A percentile compares a stretch with the other conserved stretches of the same genome.
phyloP scores from a whole-genome alignment of 2,329 filamentous ascomycete genomes.

The Ophiostoma tasmaniense region DNA sequence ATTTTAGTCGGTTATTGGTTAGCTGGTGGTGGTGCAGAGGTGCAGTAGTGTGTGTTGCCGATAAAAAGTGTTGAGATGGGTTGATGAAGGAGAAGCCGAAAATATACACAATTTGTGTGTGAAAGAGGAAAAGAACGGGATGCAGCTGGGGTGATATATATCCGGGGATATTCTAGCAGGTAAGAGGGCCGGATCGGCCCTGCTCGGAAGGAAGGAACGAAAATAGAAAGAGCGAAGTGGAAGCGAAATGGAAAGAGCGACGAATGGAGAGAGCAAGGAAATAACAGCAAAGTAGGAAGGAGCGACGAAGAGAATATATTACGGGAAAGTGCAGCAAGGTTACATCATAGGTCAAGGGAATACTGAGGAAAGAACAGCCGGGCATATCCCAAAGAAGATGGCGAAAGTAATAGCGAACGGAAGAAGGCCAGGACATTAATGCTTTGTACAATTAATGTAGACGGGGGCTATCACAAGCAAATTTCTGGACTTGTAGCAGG shows the following conservation, averaged over 20 bases:
- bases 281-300: not conserved
- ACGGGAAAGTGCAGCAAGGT: not conserved
- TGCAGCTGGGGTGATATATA: not conserved
- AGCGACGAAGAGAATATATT: not conserved
- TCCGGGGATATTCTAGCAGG: too few relatives aligned
- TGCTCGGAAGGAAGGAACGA: not conserved
- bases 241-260: not conserved
- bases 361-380: not conserved
- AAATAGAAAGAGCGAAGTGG: not conserved
- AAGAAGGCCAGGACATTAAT: not conserved
- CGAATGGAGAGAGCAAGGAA: not conserved
- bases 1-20: not conserved
- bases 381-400: not conserved
- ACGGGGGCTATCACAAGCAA: not conserved
- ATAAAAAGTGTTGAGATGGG: not conserved
- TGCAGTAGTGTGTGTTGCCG: not conserved
- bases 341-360: not conserved
- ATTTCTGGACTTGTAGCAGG: not conserved
- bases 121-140: not conserved
- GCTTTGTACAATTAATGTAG: too few relatives aligned
- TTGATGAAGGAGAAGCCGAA: not conserved
- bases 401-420: slow-evolving; percentile 1
- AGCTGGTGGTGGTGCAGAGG: too few relatives aligned
- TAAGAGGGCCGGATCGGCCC: not conserved
- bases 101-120: not conserved